These are phyloP conservation scores for Pseudevernia furfuracea DNA, from an alignment of 495 filamentous ascomycete genomes.

Conservation along the genomic window DNA sequence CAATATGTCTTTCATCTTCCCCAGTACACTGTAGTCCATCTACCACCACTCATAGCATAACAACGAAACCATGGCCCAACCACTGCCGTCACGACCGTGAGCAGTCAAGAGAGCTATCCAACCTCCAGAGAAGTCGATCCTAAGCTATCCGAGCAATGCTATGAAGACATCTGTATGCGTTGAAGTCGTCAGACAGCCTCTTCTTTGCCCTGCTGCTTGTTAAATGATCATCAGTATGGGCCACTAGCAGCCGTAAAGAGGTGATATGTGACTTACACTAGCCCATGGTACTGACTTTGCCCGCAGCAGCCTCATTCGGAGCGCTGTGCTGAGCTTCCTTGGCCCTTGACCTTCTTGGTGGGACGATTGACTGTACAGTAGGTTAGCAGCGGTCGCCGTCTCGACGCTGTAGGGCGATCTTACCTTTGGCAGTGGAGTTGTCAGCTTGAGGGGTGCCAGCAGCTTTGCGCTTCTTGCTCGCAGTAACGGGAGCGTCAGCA, in stretches of 20 bases:
- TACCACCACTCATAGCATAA: background rate
- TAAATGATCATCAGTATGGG: background rate
- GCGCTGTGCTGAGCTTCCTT: background rate
- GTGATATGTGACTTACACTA: background rate
- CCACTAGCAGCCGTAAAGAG: background rate
- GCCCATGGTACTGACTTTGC: background rate
- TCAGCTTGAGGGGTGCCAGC: background rate
- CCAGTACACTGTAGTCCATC: background rate
- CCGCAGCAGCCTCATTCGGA: background rate
- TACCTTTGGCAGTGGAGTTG: background rate
- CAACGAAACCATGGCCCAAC: background rate
- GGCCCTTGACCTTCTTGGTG: background rate
- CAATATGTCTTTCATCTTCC: background rate
- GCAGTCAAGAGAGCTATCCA: background rate
- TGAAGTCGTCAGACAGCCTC: background rate
- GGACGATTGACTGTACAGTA: background rate
- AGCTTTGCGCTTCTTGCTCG: background rate
- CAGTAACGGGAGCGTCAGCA: background rate
- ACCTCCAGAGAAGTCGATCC: background rate
- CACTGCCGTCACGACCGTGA: background rate
- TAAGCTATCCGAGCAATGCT: background rate
- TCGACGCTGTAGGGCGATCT: background rate
- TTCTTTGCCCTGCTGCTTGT: background rate
- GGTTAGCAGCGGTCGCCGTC: background rate
- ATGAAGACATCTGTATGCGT: background rate